These are phyloP conservation scores for Tetracentron sinense DNA, from an alignment of 164 flowering plant species.

Conservation along the genomic window DNA sequence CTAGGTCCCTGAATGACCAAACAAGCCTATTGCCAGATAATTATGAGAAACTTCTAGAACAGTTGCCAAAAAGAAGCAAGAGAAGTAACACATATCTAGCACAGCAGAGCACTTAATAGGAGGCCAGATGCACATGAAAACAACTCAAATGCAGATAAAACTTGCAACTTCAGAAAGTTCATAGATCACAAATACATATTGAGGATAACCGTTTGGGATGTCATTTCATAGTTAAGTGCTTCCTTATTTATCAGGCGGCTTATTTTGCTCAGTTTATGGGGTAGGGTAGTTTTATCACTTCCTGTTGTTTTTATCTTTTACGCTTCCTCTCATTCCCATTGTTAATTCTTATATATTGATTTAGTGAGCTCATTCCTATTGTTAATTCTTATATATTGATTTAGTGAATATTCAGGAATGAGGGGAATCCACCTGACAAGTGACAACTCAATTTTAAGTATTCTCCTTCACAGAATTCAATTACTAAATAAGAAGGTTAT, in stretches of 20 bases:
- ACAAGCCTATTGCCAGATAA: neutral
- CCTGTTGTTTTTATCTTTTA: neutral
- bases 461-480: too few relatives aligned
- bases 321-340: neutral
- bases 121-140: neutral
- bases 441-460: too few relatives aligned
- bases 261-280: neutral
- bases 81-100: neutral
- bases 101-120: neutral
- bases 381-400: too few relatives aligned
- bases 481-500: too few relatives aligned
- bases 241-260: neutral
- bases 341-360: too few relatives aligned
- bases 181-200: neutral
- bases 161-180: neutral
- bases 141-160: neutral
- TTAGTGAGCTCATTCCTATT: too few relatives aligned
- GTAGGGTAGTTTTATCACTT: neutral
- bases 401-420: too few relatives aligned
- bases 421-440: too few relatives aligned
- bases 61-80: neutral
- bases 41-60: neutral
- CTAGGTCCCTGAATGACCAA: constrained; percentile 2
- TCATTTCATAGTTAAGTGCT: neutral
- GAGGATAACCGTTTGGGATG: too few relatives aligned